Base-by-base conservation (phyloP, 345 rosid species). In the Ceriops decandra region DNA sequence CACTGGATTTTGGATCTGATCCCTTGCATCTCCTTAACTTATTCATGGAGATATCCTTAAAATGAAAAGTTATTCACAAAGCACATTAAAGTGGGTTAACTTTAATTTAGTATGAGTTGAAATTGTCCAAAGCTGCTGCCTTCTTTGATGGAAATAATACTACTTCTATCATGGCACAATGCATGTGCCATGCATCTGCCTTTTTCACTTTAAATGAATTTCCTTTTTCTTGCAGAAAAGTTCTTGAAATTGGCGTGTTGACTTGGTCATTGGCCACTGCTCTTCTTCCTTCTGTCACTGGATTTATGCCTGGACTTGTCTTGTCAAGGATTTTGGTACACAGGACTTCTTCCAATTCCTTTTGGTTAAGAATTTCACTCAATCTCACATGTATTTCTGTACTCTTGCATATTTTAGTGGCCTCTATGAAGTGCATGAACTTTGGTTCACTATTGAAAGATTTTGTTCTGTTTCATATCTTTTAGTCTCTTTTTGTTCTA, bases 201-300 rank as follows among this genome's bases (percentile, higher is more conserved):
- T 2, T 32, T 6, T 17, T 59, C 9, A 9, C 2, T 35, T 51
- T 61, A 13, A 4, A 24, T 1, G 17, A 57, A 28, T 35, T 46
- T 36, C 3, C 52, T 51, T 52, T 64, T 67, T 46, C 49, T 78
- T 42, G 77, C 89, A 93, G 98, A 72, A 86, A 83, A 76, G 85
- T 93, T 65, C 88, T 93, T 59, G 73, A 86, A 86, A 79, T 86
- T 74, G 98, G 98, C 76, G 98, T 93, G 27, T 75, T 93, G 71
- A 75, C 78, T 63, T 93, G 98, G 98, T 93, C 98, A 59, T 68
- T 93, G 26, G 91, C 96, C 42, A 93, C 98, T 32, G 92, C 89
- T 67, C 85, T 86, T 75, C 88, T 90, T 74, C 98, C 98, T 60
- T 54, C 76, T 27, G 82, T 87, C 68, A 96, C 98, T 79, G 98